phyloP scores from a whole-genome alignment of 768 basidiomycete species.

The Podaxis sp. region DNA sequence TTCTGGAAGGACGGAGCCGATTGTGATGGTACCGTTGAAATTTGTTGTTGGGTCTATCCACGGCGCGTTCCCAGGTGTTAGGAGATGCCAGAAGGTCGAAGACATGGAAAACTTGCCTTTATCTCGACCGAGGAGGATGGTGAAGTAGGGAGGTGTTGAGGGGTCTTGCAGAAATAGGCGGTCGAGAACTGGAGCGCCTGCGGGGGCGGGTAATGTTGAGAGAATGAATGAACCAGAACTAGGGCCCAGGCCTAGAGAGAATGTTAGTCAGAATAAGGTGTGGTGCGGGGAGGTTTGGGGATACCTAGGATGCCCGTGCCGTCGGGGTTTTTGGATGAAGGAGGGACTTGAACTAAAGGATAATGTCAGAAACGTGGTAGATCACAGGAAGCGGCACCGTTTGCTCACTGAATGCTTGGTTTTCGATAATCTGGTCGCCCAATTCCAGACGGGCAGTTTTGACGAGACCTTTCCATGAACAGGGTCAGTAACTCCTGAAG shows the following conservation, averaged over 20 bases:
- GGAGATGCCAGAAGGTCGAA: not conserved
- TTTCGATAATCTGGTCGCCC: conserved; percentile 39
- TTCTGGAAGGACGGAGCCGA: conserved; percentile 56
- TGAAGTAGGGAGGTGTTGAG: conserved; percentile 59
- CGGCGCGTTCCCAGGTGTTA: not conserved
- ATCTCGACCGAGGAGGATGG: conserved; percentile 62
- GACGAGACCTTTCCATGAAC: conserved; percentile 37
- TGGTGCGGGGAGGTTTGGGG: not conserved
- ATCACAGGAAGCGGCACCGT: conserved; percentile 10
- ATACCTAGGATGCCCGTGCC: conserved; percentile 32
- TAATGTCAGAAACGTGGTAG: not conserved
- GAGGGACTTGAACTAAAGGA: conserved; percentile 41
- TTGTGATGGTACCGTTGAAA: conserved; percentile 60
- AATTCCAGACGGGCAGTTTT: conserved; percentile 44
- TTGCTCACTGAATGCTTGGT: conserved; percentile 50
- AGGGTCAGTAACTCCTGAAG: not conserved
- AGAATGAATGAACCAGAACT: conserved; percentile 53
- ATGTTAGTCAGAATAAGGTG: conserved; percentile 16
- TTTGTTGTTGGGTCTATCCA: conserved; percentile 44
- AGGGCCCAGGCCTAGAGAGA: conserved; percentile 61
- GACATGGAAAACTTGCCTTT: conserved; percentile 27
- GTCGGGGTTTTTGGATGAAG: conserved; percentile 28
- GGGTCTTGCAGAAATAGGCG: conserved; percentile 62
- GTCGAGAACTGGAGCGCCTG: conserved; percentile 58
- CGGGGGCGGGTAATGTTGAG: conserved; percentile 27